Evolutionary conservation across 1,284 basidiomycete species (phyloP).

Genomic region (Xerocomus minutiporus): DNA sequence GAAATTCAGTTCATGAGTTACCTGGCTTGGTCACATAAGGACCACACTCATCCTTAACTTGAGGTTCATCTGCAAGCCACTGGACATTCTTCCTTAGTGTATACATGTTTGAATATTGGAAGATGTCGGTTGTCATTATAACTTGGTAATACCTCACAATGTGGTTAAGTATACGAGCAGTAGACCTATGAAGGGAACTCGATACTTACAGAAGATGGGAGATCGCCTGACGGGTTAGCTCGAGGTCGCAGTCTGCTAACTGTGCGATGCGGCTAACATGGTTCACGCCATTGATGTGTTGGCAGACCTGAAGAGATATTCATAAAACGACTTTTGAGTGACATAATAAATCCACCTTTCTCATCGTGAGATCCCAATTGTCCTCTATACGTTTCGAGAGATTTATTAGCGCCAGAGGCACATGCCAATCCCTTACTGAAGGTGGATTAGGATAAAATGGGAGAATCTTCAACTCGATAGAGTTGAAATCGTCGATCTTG

Average conservation of each 20-base stretch:
- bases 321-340: constrained; percentile 1
- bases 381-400: constrained; percentile 76
- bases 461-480: constrained; percentile 92
- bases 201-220: constrained; percentile 81
- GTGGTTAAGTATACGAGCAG: constrained; percentile 4
- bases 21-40: constrained; percentile 81
- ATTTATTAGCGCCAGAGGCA: constrained; percentile 87
- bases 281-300: constrained; percentile 85
- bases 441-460: constrained; percentile 96
- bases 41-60: constrained; percentile 85
- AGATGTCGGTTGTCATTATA: constrained; percentile 93
- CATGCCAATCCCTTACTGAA: constrained; percentile 89
- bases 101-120: constrained; percentile 98
- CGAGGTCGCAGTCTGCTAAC: constrained; percentile 86
- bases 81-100: constrained; percentile 81
- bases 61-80: constrained; percentile 77
- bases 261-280: constrained; percentile 90
- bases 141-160: constrained; percentile 84
- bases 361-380: constrained; percentile 96
- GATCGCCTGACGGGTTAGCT: constrained; percentile 81
- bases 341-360: constrained; percentile 51
- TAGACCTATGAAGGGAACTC: not conserved
- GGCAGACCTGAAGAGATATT: constrained; percentile 53
- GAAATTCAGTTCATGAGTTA: constrained; percentile 21
- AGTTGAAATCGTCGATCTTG: constrained; percentile 82